Evolutionary conservation across 2,329 filamentous ascomycete genomes (phyloP), one percentile per base, ranked within the genome.

Genomic region (Neonectria magnoliae): DNA sequence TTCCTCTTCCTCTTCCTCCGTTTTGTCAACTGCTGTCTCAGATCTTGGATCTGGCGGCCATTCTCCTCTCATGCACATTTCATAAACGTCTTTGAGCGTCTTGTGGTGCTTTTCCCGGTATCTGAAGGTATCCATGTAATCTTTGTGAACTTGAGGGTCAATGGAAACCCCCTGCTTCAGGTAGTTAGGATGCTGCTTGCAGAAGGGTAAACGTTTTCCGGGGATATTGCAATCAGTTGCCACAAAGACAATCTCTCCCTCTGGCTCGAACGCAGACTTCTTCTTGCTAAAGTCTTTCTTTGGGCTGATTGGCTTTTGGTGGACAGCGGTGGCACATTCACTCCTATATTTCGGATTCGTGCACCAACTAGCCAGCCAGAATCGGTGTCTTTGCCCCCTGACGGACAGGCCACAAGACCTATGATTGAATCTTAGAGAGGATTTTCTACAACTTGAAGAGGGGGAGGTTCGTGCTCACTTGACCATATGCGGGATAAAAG

Each of bases 131-230:
- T 38, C 36, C 27, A 50, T 20, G 14, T 50, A 50, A 8, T 50
- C 47, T 10, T 33, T n/a, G 47, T 18, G 47, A 16, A 50, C 25
- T 20, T 31, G 25, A 11, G 47, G 47, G 27, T 50, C n/a, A 13
- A 18, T 18, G 11, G 51, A 56, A 20, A 62, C 60, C 4, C 60
- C 60, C 3, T 36, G 9, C 14, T 58, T 45, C 11, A 58, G 52
- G 29, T 62, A 62, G 7, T 27, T 31, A 7, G 60, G 60, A 14
- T 62, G 9, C 29, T 62, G 60, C 36, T 58, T 62, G 60, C 47
- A 58, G 48, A 62, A 62, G 1, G 54, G 60, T 3, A 33, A 54
- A 8, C 36, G 38, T 8, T 38, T 53, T 16, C 22, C 9, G 10
- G 38, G 36, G n/a, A 41, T 5, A 2, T 29, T n/a, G 20, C 60